These are phyloP conservation scores for Komagataella phaffii DNA, from an alignment of 805 yeast species.

Conservation along the genomic window DNA sequence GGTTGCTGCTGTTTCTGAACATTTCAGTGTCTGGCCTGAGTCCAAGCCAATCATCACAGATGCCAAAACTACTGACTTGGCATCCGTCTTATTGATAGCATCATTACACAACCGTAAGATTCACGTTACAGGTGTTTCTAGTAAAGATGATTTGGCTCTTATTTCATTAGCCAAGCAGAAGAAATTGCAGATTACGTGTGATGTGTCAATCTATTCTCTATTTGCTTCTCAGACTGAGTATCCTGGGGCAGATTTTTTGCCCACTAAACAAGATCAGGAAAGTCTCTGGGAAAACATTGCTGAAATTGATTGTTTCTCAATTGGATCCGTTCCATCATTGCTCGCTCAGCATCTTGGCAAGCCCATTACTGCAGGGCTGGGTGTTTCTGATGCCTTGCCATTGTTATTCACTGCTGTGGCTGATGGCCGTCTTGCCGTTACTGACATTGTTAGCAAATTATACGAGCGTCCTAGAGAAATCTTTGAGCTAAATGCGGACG, in stretches of 20 bases:
- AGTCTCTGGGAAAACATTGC: conserved; percentile 69
- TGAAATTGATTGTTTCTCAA: conserved; percentile 73
- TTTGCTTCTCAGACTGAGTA: conserved; percentile 64
- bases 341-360: conserved; percentile 55
- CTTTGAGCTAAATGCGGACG: conserved; percentile 74
- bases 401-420: conserved; percentile 69
- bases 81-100: conserved; percentile 83
- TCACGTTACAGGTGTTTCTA: conserved; percentile 79
- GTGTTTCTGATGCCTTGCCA: conserved; percentile 72
- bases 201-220: conserved; percentile 69
- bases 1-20: conserved; percentile 68
- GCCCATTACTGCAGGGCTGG: conserved; percentile 55
- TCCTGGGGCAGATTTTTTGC: conserved; percentile 61
- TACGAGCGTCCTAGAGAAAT: conserved; percentile 74
- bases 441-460: conserved; percentile 58
- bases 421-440: conserved; percentile 56
- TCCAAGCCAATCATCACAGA: conserved; percentile 81
- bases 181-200: conserved; percentile 77
- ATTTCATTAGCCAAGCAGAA: conserved; percentile 78
- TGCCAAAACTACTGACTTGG: conserved; percentile 83
- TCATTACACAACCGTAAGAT: conserved; percentile 75
- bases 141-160: conserved; percentile 70
- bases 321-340: conserved; percentile 67
- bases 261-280: conserved; percentile 67
- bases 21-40: conserved; percentile 75